Base-by-base conservation (phyloP, 176 grass and related monocot species). In the Cocos nucifera region DNA sequence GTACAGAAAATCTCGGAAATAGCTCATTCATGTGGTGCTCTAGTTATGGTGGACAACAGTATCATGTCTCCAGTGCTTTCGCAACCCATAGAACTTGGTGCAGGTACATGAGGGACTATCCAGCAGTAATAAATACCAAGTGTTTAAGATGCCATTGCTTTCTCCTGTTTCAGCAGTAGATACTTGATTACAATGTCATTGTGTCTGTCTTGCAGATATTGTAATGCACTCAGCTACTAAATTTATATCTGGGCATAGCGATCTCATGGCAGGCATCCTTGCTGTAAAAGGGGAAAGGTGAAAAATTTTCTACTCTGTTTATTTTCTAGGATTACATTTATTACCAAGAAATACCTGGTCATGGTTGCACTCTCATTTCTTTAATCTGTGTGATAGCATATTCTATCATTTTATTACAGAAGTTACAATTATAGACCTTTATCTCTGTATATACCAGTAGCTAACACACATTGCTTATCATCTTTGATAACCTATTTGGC, bases 181-280 rank as follows among this genome's bases (percentile, higher is more conserved):
- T 44, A 44, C 8, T 44, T 0, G 2, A 44, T 44, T 44, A 44
- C 12, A 12, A 44, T 44, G 35, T 44, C 9, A 14, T 44, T 14
- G 35, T 44, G 10, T 14, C 35, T 14, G 9, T 44, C 10, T 49
- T 79, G 22, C 70, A 97, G 92, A 97, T 97, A 88, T 97, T 57
- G 87, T 97, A 29, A 97, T 97, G 92, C 92, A 97, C 80, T 97
- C 92, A 50, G 87, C 87, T 6, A 97, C 92, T 62, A 97, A 97
- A 77, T 97, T 97, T 80, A 79, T 97, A 75, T 79, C 92, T 50
- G 92, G 92, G 28, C 87, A 97, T 63, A 97, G 92, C 58, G 92
- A 97, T 83, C 87, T 97, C 69, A 97, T 97, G 92, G 92, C 84
- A 57, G 92, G 92, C 67, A 91, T 91, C 62, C 87, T 97, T 80